phyloP scores from a whole-genome alignment of 192 early-diverging fungal species.

The Podila horticola region DNA sequence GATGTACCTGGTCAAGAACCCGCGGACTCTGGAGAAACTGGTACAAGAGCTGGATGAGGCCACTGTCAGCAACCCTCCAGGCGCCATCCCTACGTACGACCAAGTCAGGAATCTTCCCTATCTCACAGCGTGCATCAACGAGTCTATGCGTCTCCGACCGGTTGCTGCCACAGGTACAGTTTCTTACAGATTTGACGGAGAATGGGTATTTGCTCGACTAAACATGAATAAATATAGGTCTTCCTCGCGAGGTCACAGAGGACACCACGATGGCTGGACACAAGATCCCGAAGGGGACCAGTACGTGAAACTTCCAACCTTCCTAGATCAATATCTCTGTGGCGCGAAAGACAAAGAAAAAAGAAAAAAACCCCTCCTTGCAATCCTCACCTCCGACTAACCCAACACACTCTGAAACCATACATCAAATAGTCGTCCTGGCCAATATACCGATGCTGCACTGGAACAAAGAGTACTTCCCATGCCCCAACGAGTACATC shows the following conservation, averaged over 20 bases:
- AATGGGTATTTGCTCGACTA: not conserved
- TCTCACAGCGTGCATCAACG: slow-evolving; percentile 63
- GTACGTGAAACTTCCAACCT: slow-evolving; percentile 7
- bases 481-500: slow-evolving; percentile 58
- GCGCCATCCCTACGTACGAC: slow-evolving; percentile 34
- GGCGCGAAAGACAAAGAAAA: no score
- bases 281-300: slow-evolving; percentile 57
- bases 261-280: slow-evolving; percentile 57
- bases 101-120: slow-evolving; percentile 57
- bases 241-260: slow-evolving; percentile 43
- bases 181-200: not conserved
- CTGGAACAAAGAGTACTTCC: slow-evolving; percentile 45
- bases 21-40: slow-evolving; percentile 18
- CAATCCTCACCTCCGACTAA: not conserved
- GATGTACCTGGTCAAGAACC: slow-evolving; percentile 40
- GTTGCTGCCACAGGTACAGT: slow-evolving; percentile 36
- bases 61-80: not conserved
- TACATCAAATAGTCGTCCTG: not conserved
- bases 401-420: no score
- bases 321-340: not conserved
- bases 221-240: slow-evolving; percentile 8
- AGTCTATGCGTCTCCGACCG: slow-evolving; percentile 59
- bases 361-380: no score
- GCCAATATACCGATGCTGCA: slow-evolving; percentile 33
- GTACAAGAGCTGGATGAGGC: slow-evolving; percentile 25